These are phyloP conservation scores for Panicum virgatum DNA, from an alignment of 202 grass and related monocot species.

Conservation along the genomic window DNA sequence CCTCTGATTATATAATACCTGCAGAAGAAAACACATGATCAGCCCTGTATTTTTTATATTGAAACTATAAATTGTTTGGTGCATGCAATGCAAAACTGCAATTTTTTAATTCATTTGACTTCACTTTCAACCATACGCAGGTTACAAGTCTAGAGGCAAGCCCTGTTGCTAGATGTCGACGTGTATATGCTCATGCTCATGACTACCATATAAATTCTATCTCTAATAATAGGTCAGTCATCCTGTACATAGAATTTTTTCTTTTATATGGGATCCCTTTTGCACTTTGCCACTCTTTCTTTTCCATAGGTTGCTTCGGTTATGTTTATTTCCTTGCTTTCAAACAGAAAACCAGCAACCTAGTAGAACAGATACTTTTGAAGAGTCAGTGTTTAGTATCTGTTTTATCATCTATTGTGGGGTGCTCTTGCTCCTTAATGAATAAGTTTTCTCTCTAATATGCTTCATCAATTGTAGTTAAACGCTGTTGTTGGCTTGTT, in stretches of 20 bases:
- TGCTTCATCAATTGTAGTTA: conserved; percentile 9
- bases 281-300: conserved; percentile 4
- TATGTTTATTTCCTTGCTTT: neutral
- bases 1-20: conserved; percentile 2
- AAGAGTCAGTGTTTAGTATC: conserved; percentile 20
- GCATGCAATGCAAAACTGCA: neutral
- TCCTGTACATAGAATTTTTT: conserved; percentile 22
- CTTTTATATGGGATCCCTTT: conserved; percentile 21
- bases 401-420: neutral
- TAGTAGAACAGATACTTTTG: neutral
- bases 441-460: neutral
- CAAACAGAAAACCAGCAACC: neutral
- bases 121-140: conserved; percentile 45
- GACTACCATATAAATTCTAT: conserved; percentile 98
- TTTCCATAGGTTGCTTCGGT: neutral
- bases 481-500: conserved; percentile 10
- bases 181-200: conserved; percentile 92
- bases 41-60: conserved; percentile 7
- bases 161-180: conserved; percentile 81
- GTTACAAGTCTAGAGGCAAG: conserved; percentile 73
- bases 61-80: conserved; percentile 10
- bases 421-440: neutral
- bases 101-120: neutral
- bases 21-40: neutral
- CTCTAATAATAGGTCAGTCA: conserved; percentile 86